Base-by-base conservation (phyloP, 2,329 filamentous ascomycete species). In the Penicillium sp. region DNA sequence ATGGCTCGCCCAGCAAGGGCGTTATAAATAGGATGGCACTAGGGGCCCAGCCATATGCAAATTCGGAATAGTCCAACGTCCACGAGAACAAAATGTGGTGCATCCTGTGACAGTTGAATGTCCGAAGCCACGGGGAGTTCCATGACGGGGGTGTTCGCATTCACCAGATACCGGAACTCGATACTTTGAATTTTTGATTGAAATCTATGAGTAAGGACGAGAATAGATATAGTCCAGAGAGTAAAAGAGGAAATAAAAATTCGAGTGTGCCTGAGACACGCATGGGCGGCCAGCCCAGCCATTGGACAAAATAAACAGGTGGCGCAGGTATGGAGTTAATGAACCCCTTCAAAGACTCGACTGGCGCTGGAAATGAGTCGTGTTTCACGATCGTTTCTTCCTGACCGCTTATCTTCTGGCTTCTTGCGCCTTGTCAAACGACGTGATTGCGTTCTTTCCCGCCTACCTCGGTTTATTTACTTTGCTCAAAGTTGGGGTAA, bases 301-400 rank as follows among this genome's bases (percentile, higher is more conserved):
- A 50, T 50, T 46, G 50, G 48, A 36, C 38, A 40, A 24, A 22
- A 51, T 48, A 44, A 55, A 51, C 18, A 38, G 47, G 54, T 56
- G 56, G 54, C 54, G 51, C 56, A 58, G 33, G 56, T 54, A 51
- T 58, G 56, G 49, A 53, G 51, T 53, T 47, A 46, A 53, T 58
- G 45, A 50, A 30, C 48, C 56, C 54, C 54, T 59, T 55, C 51
- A 50, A 47, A 53, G 51, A 45, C 35, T 47, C 38, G 22, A 10
- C 48, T 25, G 33, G 36, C 35, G 18, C 33, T 51, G 42, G 42
- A 44, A 50, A 38, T 44, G 28, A 40, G 16, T 50, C 46, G 43
- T 50, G 53, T 55, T 55, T 55, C 48, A 46, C 20, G 44, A 45
- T 10, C 39, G 16, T 33, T 4, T n/a, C 2, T 18, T 25, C 24